Evolutionary conservation across 2,329 filamentous ascomycete genomes (phyloP).

Genomic region (Helicocarpus griseus): DNA sequence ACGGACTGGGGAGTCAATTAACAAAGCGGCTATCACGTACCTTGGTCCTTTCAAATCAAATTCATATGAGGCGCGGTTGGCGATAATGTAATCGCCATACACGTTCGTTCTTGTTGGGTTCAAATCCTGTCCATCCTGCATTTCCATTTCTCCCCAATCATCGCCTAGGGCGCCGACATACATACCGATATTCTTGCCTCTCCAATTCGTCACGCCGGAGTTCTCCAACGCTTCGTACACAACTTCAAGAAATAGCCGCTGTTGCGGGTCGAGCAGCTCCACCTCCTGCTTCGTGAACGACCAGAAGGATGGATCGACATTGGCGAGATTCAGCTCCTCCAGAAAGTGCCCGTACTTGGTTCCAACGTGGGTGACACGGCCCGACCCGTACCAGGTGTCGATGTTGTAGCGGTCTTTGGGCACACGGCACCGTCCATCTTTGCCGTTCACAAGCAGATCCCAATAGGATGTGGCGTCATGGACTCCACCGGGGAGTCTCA

Average conservation of each 20-base stretch:
- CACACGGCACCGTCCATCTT: conserved; percentile 7
- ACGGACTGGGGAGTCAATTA: no score
- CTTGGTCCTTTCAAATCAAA: no score
- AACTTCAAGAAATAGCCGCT: conserved; percentile 5
- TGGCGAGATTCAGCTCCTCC: not conserved
- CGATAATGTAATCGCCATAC: no score
- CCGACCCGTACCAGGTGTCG: conserved; percentile 14
- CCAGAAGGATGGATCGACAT: conserved; percentile 6
- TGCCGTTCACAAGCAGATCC: conserved; percentile 13
- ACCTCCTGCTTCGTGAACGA: conserved; percentile 1
- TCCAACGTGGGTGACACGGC: no score
- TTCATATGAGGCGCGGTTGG: no score
- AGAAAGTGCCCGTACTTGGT: conserved; percentile 7
- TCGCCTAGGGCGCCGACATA: no score
- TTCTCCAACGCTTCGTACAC: conserved; percentile 6
- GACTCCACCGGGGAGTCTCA: conserved; percentile 13
- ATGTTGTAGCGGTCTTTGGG: conserved; percentile 17
- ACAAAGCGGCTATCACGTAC: no score
- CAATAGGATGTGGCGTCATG: conserved; percentile 15
- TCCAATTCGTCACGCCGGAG: conserved; percentile 6
- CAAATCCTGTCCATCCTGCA: no score
- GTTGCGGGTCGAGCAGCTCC: conserved; percentile 4
- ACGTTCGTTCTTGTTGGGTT: no score
- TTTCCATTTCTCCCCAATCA: no score
- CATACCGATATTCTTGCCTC: conserved; percentile 13